These are phyloP conservation scores for Sporormia fimetaria DNA, from an alignment of 495 filamentous ascomycete species.

Conservation along the genomic window DNA sequence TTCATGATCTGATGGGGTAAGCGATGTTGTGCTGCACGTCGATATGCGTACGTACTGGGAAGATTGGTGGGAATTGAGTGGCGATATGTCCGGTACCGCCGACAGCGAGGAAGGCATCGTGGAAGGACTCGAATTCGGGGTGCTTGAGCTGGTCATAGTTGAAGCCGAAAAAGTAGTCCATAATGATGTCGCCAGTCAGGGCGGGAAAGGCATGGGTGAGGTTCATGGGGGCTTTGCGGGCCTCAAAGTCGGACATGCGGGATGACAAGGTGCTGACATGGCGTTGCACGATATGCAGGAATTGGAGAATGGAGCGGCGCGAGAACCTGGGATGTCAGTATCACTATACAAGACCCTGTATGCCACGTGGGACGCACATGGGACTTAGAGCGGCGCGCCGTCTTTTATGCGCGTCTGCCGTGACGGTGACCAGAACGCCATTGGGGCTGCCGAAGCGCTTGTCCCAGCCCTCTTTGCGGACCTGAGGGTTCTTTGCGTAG, in stretches of 20 bases:
- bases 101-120: slow-evolving; percentile 12
- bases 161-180: slow-evolving; percentile 22
- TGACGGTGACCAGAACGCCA: slow-evolving; percentile 7
- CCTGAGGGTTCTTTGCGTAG: slow-evolving; percentile 3
- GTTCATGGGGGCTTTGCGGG: slow-evolving; percentile 14
- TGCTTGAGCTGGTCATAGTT: slow-evolving; percentile 13
- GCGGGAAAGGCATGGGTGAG: slow-evolving; percentile 11
- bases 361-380: slow-evolving; percentile 5
- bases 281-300: slow-evolving; percentile 15
- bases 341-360: background rate
- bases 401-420: slow-evolving; percentile 7
- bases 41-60: slow-evolving; percentile 5
- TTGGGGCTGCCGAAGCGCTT: slow-evolving; percentile 10
- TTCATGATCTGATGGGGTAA: slow-evolving; percentile 7
- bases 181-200: slow-evolving; percentile 18
- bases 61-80: slow-evolving; percentile 15
- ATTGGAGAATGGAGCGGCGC: slow-evolving; percentile 6
- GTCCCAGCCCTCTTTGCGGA: slow-evolving; percentile 16
- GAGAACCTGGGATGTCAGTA: slow-evolving; percentile 11
- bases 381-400: slow-evolving; percentile 10
- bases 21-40: background rate
- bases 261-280: slow-evolving; percentile 9
- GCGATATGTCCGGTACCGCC: slow-evolving; percentile 9
- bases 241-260: slow-evolving; percentile 15
- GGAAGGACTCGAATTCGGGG: slow-evolving; percentile 13